These are phyloP conservation scores for Solanum ossicruentum DNA, from an alignment of 257 asterid genomes.

Conservation along the genomic window DNA sequence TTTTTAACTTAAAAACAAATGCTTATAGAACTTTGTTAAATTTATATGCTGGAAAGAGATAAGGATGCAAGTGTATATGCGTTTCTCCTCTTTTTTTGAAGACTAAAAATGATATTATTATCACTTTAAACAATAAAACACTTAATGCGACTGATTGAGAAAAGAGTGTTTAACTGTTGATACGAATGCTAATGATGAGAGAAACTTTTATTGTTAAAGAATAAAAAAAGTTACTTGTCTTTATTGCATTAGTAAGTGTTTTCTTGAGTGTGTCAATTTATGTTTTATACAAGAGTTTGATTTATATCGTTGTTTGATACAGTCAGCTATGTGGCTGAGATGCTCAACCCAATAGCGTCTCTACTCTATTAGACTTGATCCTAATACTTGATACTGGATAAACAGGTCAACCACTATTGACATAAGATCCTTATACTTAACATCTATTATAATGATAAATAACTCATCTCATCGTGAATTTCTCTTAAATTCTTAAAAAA, in stretches of 20 bases:
- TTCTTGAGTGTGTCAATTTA: fast-evolving
- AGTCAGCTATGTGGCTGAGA: background rate
- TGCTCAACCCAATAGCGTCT: background rate
- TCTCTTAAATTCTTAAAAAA: too few relatives aligned
- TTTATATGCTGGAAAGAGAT: background rate
- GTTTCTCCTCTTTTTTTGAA: background rate
- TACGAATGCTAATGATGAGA: too few relatives aligned
- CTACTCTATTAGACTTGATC: background rate
- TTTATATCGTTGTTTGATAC: too few relatives aligned
- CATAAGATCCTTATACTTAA: too few relatives aligned
- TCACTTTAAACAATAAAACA: background rate
- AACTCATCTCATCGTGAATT: background rate
- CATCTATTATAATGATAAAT: too few relatives aligned
- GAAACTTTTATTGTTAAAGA: too few relatives aligned
- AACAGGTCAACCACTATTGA: fast-evolving
- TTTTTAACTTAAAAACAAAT: background rate
- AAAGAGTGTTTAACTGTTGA: background rate
- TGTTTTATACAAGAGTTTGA: too few relatives aligned
- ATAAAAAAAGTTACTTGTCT: too few relatives aligned
- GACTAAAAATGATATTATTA: background rate
- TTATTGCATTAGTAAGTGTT: too few relatives aligned
- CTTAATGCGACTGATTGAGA: background rate
- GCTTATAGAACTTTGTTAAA: too few relatives aligned
- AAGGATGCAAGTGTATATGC: background rate
- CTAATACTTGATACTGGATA: background rate